Base-by-base conservation (phyloP, 208 protist genomes). In the Leishmania mexicana region DNA sequence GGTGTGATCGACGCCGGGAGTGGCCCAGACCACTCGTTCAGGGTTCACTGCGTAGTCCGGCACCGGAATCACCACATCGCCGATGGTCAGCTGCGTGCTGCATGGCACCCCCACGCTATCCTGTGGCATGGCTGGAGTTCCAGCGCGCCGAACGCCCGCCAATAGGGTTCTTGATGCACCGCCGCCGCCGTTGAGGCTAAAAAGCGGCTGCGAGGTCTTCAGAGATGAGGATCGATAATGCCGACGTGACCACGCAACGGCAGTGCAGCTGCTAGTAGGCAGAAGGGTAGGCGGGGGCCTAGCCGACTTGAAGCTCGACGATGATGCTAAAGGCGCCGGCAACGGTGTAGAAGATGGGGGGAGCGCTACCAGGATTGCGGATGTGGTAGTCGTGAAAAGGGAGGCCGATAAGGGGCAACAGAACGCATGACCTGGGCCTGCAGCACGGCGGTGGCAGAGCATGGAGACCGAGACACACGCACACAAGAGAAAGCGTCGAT, bases 41-140 rank as follows among this genome's bases (percentile, higher is more conserved):
- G 93, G 93, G 78, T 94, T 89, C 3, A 42, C 58, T 13, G 87
- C 86, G 64, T 80, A 88, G 67, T 87, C 83, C 8, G 93, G 88
- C 17, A 96, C 84, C 15, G 91, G 87, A n/a, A 95, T 87, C 19
- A 83, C 83, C 45, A 96, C 84, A 78, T 96, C 93, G n/a, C 93
- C 93, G 88, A 96, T 94, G 49, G 86, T 93, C 75, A 96, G 90
- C 28, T 78, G 80, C 31, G 82, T 83, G 78, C 86, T 87, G 79
- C 71, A 92, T 19, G 81, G 88, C 51, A 89, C 76, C 40, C 71
- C 81, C 65, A 75, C 75, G 19, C 73, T 79, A 53, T 75, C 81
- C 5, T 67, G 65, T 21, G 84, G 76, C 78, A 76, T 75, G 58
- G 75, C 51, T 49, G 60, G 75, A 49, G 57, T 45, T 19, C 54